Conservation (phyloP, 768 basidiomycete species). For the Rhodotorula toruloides region DNA sequence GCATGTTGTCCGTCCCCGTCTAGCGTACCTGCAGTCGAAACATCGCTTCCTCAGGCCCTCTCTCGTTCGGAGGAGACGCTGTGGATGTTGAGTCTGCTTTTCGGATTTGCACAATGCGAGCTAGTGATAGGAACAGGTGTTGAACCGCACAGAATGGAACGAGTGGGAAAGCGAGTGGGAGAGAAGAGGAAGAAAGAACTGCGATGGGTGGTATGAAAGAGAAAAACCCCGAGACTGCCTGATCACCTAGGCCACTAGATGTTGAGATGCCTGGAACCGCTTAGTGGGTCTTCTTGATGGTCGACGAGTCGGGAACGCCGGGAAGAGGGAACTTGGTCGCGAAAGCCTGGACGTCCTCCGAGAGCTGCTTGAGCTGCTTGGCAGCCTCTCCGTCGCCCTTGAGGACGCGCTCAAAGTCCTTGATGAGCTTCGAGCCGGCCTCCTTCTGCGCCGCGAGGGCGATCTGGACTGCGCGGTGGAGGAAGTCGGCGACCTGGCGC, state of each 20-base stretch:
- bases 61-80: too few relatives aligned
- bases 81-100: neutral
- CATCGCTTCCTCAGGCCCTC: too few relatives aligned
- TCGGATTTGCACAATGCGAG: neutral
- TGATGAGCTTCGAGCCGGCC: slow-evolving; percentile 86
- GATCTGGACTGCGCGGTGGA: slow-evolving; percentile 91
- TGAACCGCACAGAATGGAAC: too few relatives aligned
- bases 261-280: neutral
- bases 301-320: slow-evolving; percentile 56
- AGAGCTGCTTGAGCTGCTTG: slow-evolving; percentile 63
- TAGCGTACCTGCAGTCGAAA: too few relatives aligned
- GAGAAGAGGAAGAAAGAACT: neutral
- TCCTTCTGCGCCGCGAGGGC: slow-evolving; percentile 85
- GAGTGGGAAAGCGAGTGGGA: neutral
- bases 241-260: neutral
- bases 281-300: slow-evolving; percentile 30
- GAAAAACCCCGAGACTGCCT: neutral
- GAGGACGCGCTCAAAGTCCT: slow-evolving; percentile 84
- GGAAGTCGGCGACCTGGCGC: slow-evolving; percentile 77
- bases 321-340: slow-evolving; percentile 88
- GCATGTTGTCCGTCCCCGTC: too few relatives aligned
- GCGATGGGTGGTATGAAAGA: too few relatives aligned
- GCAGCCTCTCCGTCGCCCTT: slow-evolving; percentile 63
- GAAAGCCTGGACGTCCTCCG: slow-evolving; percentile 73
- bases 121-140: neutral